These are phyloP conservation scores for Botrytis porri DNA, from an alignment of 2,329 filamentous ascomycete species.

Conservation along the genomic window DNA sequence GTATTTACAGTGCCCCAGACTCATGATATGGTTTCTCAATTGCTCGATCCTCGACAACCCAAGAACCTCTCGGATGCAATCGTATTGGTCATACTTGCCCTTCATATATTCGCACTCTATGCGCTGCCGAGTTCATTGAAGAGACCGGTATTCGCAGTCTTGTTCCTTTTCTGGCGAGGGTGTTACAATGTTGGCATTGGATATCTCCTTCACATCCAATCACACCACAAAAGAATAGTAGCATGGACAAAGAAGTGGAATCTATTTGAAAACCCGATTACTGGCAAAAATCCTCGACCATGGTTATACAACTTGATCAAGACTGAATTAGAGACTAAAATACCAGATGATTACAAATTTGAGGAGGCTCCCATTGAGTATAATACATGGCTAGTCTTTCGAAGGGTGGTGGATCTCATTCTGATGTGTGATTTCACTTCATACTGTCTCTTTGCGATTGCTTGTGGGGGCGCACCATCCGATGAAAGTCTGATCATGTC, in stretches of 20 bases:
- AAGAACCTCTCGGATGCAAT: slow-evolving; percentile 88
- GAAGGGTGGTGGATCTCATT: slow-evolving; percentile 91
- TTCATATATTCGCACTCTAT: slow-evolving; percentile 73
- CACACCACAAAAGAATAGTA: slow-evolving; percentile 80
- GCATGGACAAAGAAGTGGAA: slow-evolving; percentile 82
- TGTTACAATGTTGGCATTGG: slow-evolving; percentile 95
- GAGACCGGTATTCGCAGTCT: slow-evolving; percentile 72
- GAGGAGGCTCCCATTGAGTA: slow-evolving; percentile 94
- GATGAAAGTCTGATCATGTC: slow-evolving; percentile 70
- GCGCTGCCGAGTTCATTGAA: slow-evolving; percentile 66
- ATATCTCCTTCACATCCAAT: slow-evolving; percentile 83
- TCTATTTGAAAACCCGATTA: slow-evolving; percentile 79
- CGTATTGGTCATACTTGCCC: slow-evolving; percentile 74
- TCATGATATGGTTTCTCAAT: slow-evolving; percentile 98
- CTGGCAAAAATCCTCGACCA: slow-evolving; percentile 79
- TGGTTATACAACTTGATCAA: slow-evolving; percentile 82
- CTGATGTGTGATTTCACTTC: slow-evolving; percentile 98
- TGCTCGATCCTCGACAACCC: slow-evolving; percentile 88
- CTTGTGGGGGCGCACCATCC: slow-evolving; percentile 73
- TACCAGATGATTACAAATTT: slow-evolving; percentile 89
- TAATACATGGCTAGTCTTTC: slow-evolving; percentile 98
- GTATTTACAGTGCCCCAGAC: slow-evolving; percentile 95
- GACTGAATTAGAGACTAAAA: slow-evolving; percentile 89
- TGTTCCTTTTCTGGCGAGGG: slow-evolving; percentile 90
- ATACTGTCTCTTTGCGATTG: slow-evolving; percentile 92